A percentile compares a stretch with the other conserved stretches of the same genome.
Conservation (phyloP, 768 basidiomycete species). For the Boletellus emodensis region DNA sequence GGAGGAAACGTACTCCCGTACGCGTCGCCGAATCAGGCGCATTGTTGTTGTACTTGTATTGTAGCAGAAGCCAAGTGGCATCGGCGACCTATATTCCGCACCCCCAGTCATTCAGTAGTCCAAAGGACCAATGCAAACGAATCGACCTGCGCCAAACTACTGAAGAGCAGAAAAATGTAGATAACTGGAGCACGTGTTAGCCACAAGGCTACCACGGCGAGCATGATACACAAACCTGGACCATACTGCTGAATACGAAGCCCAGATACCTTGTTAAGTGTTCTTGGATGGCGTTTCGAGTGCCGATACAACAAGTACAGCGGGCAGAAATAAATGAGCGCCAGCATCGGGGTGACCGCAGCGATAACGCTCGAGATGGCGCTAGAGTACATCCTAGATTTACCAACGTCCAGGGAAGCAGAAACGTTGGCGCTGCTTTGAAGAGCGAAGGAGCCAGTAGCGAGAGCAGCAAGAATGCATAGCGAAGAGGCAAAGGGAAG, state of each 20-base stretch:
- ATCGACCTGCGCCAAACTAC: slow-evolving; percentile 45
- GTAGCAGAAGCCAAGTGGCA: slow-evolving; percentile 55
- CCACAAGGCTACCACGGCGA: slow-evolving; percentile 12
- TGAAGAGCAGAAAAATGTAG: slow-evolving; percentile 49
- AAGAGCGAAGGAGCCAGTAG: slow-evolving; percentile 30
- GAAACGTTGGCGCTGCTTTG: slow-evolving; percentile 15
- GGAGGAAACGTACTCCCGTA: slow-evolving; percentile 41
- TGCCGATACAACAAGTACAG: slow-evolving; percentile 49
- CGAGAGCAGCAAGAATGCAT: slow-evolving; percentile 33
- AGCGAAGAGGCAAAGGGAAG: slow-evolving; percentile 33
- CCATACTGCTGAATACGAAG: slow-evolving; percentile 46
- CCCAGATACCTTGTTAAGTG: slow-evolving; percentile 49
- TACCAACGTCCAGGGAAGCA: slow-evolving; percentile 19
- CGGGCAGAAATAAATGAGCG: slow-evolving; percentile 46
- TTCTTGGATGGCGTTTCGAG: slow-evolving; percentile 41
- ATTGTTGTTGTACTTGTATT: slow-evolving; percentile 51
- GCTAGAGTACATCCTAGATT: slow-evolving; percentile 33
- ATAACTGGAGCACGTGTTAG: slow-evolving; percentile 35
- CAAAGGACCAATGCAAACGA: neutral
- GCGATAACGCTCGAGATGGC: slow-evolving; percentile 35
- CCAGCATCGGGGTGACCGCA: slow-evolving; percentile 33
- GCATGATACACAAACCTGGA: slow-evolving; percentile 36
- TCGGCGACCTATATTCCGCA: slow-evolving; percentile 41
- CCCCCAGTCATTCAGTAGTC: slow-evolving; percentile 1
- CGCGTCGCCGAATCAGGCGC: slow-evolving; percentile 46